Evolutionary conservation across 345 rosid genomes (phyloP), one percentile per base, ranked within the genome.

Genomic region (Sapria himalayana): DNA sequence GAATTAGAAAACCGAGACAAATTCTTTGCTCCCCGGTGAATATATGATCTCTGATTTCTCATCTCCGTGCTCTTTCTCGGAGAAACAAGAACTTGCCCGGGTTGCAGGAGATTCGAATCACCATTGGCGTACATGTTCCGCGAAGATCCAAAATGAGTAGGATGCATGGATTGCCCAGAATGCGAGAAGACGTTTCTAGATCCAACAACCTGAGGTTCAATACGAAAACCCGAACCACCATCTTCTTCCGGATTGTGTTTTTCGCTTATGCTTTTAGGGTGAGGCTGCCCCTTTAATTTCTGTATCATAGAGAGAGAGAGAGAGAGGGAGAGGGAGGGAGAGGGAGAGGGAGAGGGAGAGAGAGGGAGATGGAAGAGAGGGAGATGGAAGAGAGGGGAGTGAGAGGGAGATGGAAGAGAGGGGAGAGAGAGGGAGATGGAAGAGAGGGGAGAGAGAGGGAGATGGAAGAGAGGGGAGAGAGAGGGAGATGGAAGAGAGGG

Each of bases 1-100:
- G 97, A 85, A 54, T 67, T 81, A 45, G 96, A 67, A 65, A 74
- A 80, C 63, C 70, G 67, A 41, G 84, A 60, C 37, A 81, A 39
- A n/a, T 65, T 64, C 1, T 65, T 54, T 43, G 73, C 54, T 46
- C 71, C 67, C 0, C 43, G 65, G 33, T 66, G 59, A 21, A 56
- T 40, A 45, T 40, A 62, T 19, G 94, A 67, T 33, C 79, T 61
- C 39, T 70, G 78, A 44, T 63, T 48, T 57, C 50, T 71, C 48
- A 65, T 34, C 37, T 63, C 59, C 34, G 24, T 52, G 33, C 54
- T 29, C 15, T 55, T 63, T 49, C 57, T 58, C 18, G 71, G 42
- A 37, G 60, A 61, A 54, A 35, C 59, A 25, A 55, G 34, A 21
- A 47, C 41, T 27, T 39, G 59, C 18, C 55, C 41, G 15, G 37